Conservation (phyloP, 176 grass and related monocot species). For the Musa acuminata region DNA sequence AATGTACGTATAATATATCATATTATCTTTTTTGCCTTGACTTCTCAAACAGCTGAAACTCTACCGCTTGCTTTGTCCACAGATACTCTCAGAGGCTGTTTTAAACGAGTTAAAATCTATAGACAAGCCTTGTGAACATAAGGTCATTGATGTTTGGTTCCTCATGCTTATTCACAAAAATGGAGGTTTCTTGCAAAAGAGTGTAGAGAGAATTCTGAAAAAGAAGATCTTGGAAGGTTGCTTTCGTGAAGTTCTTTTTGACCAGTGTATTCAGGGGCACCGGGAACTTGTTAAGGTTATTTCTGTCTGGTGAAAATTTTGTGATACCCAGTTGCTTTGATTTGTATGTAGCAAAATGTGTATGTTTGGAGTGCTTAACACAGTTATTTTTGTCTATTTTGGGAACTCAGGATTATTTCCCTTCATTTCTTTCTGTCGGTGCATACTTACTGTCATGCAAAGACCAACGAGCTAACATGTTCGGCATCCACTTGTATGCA, state of each 20-base stretch:
- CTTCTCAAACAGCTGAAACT: constrained; percentile 13
- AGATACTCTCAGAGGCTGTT: constrained; percentile 74
- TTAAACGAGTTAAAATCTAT: constrained; percentile 68
- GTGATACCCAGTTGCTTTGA: background rate
- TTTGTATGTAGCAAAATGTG: background rate
- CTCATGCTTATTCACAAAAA: constrained; percentile 77
- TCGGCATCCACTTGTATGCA: constrained; percentile 61
- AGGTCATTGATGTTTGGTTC: constrained; percentile 82
- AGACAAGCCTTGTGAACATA: constrained; percentile 52
- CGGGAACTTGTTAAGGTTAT: constrained; percentile 75
- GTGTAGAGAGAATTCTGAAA: constrained; percentile 66
- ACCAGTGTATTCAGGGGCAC: constrained; percentile 70
- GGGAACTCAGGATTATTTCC: constrained; percentile 38
- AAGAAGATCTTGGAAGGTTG: constrained; percentile 61
- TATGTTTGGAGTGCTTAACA: constrained; percentile 2
- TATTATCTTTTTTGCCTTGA: constrained; percentile 1
- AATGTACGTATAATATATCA: constrained; percentile 35
- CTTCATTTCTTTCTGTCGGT: constrained; percentile 43
- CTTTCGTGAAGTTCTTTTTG: constrained; percentile 53
- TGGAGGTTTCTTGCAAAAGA: constrained; percentile 62
- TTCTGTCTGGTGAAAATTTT: constrained; percentile 5
- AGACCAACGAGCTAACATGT: constrained; percentile 71
- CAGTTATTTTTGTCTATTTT: constrained; percentile 8
- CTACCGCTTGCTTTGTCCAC: constrained; percentile 21
- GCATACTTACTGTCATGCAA: constrained; percentile 79